Conservation (phyloP, 2,329 filamentous ascomycete genomes). For the Tolypocladium endophyticum region DNA sequence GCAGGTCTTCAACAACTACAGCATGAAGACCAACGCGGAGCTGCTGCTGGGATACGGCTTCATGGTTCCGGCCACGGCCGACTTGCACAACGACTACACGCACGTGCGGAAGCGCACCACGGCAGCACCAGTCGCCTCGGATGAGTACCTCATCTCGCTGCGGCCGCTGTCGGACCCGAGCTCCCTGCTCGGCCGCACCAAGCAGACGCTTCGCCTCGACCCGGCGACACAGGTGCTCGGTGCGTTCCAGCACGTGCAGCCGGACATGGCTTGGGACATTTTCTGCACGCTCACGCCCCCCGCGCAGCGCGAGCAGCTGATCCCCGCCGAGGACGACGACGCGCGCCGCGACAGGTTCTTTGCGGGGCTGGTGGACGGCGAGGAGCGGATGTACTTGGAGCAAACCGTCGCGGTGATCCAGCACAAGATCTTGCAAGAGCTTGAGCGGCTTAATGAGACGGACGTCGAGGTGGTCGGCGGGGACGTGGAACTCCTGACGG, state of each 20-base stretch:
- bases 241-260: slow-evolving; percentile 40
- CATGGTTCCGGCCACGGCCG: slow-evolving; percentile 34
- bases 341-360: slow-evolving; percentile 19
- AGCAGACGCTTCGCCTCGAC: slow-evolving; percentile 23
- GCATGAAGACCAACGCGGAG: slow-evolving; percentile 63
- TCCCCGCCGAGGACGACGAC: slow-evolving; percentile 14
- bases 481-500: slow-evolving; percentile 24
- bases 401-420: slow-evolving; percentile 30
- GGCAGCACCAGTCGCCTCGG: slow-evolving; percentile 10
- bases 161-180: slow-evolving; percentile 35
- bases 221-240: slow-evolving; percentile 15
- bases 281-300: slow-evolving; percentile 26
- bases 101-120: slow-evolving; percentile 39
- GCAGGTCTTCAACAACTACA: slow-evolving; percentile 62
- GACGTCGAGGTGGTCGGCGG: slow-evolving; percentile 32
- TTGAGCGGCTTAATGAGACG: slow-evolving; percentile 35
- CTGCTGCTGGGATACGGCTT: slow-evolving; percentile 56
- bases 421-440: slow-evolving; percentile 29
- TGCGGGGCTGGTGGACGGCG: slow-evolving; percentile 16
- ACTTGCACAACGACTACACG: slow-evolving; percentile 49
- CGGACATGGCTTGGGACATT: slow-evolving; percentile 41
- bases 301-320: slow-evolving; percentile 16
- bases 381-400: slow-evolving; percentile 17
- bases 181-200: slow-evolving; percentile 34
- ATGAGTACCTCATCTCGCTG: slow-evolving; percentile 43